Evolutionary conservation across 768 basidiomycete species (phyloP).

Genomic region (Trametes cubensis): DNA sequence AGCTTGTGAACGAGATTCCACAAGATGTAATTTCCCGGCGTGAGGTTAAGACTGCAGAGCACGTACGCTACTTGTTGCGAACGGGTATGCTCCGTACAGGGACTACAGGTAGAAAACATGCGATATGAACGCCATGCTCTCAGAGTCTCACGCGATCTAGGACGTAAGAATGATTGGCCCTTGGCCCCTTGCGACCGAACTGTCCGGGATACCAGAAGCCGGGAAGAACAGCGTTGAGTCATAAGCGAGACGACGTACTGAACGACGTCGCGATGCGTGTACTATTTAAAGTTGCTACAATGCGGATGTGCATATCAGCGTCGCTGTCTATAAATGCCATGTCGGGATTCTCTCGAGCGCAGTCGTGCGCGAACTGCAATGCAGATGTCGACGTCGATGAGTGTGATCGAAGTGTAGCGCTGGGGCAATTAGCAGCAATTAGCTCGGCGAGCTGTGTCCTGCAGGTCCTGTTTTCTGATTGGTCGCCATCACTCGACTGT

Average conservation of each 20-base stretch:
- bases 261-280: background rate
- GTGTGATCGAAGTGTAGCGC: background rate
- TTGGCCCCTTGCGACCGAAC: background rate
- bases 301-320: background rate
- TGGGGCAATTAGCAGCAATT: background rate
- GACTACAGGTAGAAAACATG: no score
- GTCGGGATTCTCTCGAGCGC: background rate
- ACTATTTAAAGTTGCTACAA: background rate
- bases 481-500: constrained; percentile 13
- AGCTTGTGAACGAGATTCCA: background rate
- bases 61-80: no score
- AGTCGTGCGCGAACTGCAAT: background rate
- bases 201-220: background rate
- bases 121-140: no score
- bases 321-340: background rate
- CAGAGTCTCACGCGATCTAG: no score
- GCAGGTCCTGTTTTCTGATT: background rate
- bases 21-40: no score
- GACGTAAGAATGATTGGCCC: no score
- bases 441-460: background rate
- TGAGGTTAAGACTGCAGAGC: no score
- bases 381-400: background rate
- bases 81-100: no score
- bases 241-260: background rate
- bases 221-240: background rate